Conservation (phyloP, 225 moss, liverwort and hornwort species). For the Pseudoscleropodium purum region DNA sequence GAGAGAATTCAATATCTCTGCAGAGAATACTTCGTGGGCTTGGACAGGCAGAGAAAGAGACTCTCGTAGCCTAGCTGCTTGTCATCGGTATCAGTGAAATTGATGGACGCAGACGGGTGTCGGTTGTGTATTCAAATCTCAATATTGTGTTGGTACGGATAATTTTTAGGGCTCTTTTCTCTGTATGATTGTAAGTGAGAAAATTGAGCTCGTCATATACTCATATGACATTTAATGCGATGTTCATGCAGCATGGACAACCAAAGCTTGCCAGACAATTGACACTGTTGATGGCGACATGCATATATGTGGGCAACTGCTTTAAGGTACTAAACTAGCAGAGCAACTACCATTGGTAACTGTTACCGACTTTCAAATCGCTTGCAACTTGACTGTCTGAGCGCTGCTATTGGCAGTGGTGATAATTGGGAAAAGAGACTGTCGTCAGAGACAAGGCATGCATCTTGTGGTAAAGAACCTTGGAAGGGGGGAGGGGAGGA, state of each 20-base stretch:
- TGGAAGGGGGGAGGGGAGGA: background rate
- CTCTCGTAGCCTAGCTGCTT: background rate
- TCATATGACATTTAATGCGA: background rate
- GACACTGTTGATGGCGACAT: conserved; percentile 83
- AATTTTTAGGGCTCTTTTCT: background rate
- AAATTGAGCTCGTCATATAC: background rate
- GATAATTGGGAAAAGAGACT: background rate
- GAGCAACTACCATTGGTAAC: background rate
- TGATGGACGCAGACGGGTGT: background rate
- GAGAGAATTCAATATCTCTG: background rate
- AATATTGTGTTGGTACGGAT: background rate
- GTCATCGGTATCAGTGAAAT: background rate
- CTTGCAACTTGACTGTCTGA: background rate
- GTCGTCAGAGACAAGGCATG: background rate
- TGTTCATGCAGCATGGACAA: conserved; percentile 57
- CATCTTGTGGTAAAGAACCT: background rate
- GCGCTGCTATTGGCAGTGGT: background rate
- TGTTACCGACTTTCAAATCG: background rate
- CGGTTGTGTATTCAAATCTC: background rate
- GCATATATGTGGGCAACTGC: conserved; percentile 79
- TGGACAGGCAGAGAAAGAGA: background rate
- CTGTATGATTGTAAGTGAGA: background rate
- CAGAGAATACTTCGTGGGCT: background rate
- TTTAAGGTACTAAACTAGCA: conserved; percentile 50
- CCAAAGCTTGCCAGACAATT: conserved; percentile 74